phyloP scores from a whole-genome alignment of 139 green algal genomes.

The Chlamydomonas schloesseri region DNA sequence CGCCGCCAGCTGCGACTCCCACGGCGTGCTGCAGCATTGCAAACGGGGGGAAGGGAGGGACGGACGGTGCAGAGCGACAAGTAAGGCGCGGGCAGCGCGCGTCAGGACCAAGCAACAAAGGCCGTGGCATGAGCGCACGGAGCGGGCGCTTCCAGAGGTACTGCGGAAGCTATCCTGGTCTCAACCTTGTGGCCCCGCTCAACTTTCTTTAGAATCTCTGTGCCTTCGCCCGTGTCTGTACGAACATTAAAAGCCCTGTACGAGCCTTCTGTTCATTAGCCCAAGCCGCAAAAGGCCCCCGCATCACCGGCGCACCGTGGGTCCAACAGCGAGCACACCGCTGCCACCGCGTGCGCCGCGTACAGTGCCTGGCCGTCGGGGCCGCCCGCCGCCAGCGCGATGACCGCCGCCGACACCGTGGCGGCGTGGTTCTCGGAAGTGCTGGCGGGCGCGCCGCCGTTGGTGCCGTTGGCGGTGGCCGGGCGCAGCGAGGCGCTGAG shows the following conservation, averaged over 20 bases:
- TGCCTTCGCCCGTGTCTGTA: no score
- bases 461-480: neutral
- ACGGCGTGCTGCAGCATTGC: neutral
- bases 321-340: conserved; percentile 33
- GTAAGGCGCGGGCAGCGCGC: neutral
- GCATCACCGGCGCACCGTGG: conserved; percentile 23
- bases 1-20: conserved; percentile 10
- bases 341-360: neutral
- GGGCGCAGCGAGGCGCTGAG: neutral
- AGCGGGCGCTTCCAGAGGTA: no score
- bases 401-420: neutral
- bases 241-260: no score
- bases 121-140: no score
- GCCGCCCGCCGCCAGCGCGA: neutral
- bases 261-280: no score
- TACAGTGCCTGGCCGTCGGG: conserved; percentile 2
- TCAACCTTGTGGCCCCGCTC: no score
- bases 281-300: no score
- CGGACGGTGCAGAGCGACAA: neutral
- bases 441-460: neutral
- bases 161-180: no score
- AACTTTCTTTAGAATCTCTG: no score
- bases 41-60: no score
- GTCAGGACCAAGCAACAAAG: no score
- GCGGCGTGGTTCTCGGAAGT: neutral